A percentile compares a stretch with the other conserved stretches of the same genome.
Conservation (phyloP, 306 rosid species). For the Lathyrus sativus region DNA sequence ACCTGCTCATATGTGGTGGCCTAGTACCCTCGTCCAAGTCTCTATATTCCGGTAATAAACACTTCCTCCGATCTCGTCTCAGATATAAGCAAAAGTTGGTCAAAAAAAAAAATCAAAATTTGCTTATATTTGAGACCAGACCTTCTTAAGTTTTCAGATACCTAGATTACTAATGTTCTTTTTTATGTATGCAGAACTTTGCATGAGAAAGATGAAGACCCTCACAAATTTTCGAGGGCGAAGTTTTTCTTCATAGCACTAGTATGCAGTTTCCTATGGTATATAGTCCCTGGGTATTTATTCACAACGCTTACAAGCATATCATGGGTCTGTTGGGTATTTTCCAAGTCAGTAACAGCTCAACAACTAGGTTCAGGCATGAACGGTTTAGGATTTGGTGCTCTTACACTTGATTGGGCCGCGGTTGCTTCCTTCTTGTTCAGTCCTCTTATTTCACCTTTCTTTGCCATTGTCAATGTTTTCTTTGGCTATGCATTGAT, state of each 20-base stretch:
- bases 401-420: constrained; percentile 71
- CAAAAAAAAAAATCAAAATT: no score
- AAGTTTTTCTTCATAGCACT: constrained; percentile 72
- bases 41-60: constrained; percentile 62
- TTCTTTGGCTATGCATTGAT: constrained; percentile 51
- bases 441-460: constrained; percentile 73
- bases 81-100: no score
- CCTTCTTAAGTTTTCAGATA: no score
- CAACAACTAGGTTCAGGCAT: constrained; percentile 84
- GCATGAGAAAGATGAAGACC: constrained; percentile 62
- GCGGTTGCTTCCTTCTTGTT: constrained; percentile 64
- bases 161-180: no score
- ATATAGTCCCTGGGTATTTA: constrained; percentile 63
- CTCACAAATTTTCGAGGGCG: constrained; percentile 45
- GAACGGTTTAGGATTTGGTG: constrained; percentile 76
- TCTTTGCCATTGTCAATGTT: constrained; percentile 65
- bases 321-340: constrained; percentile 78
- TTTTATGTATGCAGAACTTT: constrained; percentile 52
- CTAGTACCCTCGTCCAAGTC: constrained; percentile 67
- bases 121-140: no score
- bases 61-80: no score
- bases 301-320: constrained; percentile 70
- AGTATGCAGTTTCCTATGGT: constrained; percentile 69
- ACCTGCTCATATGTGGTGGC: constrained; percentile 97
- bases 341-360: constrained; percentile 70